phyloP scores from a whole-genome alignment of 2,329 filamentous ascomycete genomes.

The Claviceps sp. region DNA sequence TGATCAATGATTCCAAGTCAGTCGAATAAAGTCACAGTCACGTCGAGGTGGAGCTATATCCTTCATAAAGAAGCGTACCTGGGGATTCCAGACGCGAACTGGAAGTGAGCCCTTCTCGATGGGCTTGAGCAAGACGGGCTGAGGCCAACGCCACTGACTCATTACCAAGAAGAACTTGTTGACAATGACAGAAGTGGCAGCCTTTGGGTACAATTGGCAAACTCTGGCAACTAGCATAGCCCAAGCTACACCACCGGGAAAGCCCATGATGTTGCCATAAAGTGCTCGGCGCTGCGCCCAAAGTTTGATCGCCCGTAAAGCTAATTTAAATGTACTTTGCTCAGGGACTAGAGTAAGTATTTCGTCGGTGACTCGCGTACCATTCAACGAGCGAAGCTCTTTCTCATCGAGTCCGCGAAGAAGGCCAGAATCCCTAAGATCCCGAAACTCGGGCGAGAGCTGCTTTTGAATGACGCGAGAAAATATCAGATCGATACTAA shows the following conservation, averaged over 20 bases:
- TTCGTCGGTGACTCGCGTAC: constrained; percentile 86
- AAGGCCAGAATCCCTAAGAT: constrained; percentile 70
- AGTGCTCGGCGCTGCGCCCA: constrained; percentile 90
- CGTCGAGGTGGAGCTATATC: background rate
- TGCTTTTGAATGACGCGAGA: constrained; percentile 59
- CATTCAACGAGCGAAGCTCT: constrained; percentile 82
- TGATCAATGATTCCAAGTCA: constrained; percentile 18
- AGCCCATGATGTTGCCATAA: constrained; percentile 93
- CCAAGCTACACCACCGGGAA: constrained; percentile 93
- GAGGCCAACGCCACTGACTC: constrained; percentile 83
- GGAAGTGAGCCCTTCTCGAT: constrained; percentile 73
- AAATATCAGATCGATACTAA: constrained; percentile 92
- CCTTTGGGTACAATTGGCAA: constrained; percentile 91
- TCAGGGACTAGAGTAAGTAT: constrained; percentile 83
- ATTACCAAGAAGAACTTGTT: constrained; percentile 92
- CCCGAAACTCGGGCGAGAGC: constrained; percentile 52
- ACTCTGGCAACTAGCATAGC: constrained; percentile 94
- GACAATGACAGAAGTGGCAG: constrained; percentile 76
- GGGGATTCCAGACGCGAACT: constrained; percentile 88
- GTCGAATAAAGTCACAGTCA: constrained; percentile 3
- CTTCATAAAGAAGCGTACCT: constrained; percentile 34
- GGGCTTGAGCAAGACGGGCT: constrained; percentile 78
- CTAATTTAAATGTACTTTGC: constrained; percentile 76
- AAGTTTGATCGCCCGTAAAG: constrained; percentile 83
- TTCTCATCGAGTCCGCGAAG: constrained; percentile 76